phyloP scores from a whole-genome alignment of 2,329 filamentous ascomycete genomes.

The Trichoderma atroviride region DNA sequence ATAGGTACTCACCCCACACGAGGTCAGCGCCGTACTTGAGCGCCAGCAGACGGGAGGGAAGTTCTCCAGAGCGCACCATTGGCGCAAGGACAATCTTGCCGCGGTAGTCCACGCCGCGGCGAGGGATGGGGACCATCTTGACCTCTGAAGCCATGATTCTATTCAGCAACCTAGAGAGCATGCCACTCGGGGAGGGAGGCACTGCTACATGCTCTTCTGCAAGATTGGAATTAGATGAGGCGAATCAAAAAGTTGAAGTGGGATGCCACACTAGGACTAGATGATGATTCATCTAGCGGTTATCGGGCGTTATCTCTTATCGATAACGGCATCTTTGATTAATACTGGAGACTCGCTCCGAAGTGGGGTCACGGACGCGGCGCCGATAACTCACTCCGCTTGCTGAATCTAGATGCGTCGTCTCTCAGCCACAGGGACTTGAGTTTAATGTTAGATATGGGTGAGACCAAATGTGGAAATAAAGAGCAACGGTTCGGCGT shows the following conservation, averaged over 20 bases:
- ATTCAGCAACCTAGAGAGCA: constrained; percentile 44
- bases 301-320: constrained; percentile 24
- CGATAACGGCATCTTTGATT: constrained; percentile 10
- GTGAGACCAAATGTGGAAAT: background rate
- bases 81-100: constrained; percentile 93
- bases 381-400: constrained; percentile 2
- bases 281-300: constrained; percentile 12
- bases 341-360: background rate
- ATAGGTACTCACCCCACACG: constrained; percentile 82
- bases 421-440: constrained; percentile 1
- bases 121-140: constrained; percentile 80
- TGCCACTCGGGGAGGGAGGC: constrained; percentile 30
- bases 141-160: constrained; percentile 60
- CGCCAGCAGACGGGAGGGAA: constrained; percentile 84
- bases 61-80: constrained; percentile 97
- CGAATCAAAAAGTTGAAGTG: constrained; percentile 4
- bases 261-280: constrained; percentile 4
- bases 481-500: background rate
- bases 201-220: constrained; percentile 29
- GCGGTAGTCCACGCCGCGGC: constrained; percentile 88
- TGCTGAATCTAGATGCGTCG: background rate
- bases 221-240: background rate
- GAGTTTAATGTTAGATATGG: background rate
- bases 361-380: constrained; percentile 23
- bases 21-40: constrained; percentile 95